A percentile compares a stretch with the other conserved stretches of the same genome.
These are phyloP conservation scores for Alisma plantagoaquatica DNA, from an alignment of 106 monocot species.

Conservation along the genomic window DNA sequence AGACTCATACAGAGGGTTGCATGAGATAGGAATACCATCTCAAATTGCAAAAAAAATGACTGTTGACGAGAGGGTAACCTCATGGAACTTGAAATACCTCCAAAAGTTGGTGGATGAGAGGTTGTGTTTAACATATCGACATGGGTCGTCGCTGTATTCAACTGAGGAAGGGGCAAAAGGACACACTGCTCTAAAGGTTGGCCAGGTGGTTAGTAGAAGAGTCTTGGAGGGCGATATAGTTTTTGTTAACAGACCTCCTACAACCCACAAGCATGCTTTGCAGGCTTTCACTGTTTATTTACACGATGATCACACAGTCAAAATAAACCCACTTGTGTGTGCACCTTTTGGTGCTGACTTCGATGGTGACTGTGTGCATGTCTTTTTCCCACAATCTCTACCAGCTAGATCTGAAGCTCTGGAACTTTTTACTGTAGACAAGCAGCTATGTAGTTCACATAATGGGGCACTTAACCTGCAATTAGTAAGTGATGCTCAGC, in stretches of 20 bases:
- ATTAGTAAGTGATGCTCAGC: conserved; percentile 57
- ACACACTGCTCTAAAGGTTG: conserved; percentile 52
- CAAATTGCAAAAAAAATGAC: conserved; percentile 82
- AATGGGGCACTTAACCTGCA: conserved; percentile 60
- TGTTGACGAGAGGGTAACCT: conserved; percentile 82
- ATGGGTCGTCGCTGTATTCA: conserved; percentile 67
- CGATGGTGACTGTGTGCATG: conserved; percentile 99
- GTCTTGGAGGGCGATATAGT: conserved; percentile 92
- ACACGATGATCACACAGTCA: conserved; percentile 75
- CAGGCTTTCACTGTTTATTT: conserved; percentile 82
- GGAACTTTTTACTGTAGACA: conserved; percentile 77
- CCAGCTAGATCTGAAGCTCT: conserved; percentile 74
- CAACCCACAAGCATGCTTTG: conserved; percentile 81
- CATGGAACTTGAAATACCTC: conserved; percentile 39
- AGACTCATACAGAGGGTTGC: conserved; percentile 58
- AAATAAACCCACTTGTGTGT: conserved; percentile 91
- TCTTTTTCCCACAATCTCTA: conserved; percentile 95
- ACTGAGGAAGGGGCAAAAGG: conserved; percentile 61
- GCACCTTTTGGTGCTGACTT: conserved; percentile 90
- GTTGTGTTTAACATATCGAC: conserved; percentile 58
- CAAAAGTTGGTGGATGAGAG: conserved; percentile 70
- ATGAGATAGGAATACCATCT: conserved; percentile 69
- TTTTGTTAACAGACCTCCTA: conserved; percentile 88
- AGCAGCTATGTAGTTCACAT: conserved; percentile 79
- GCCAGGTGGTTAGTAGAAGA: conserved; percentile 62